These are phyloP conservation scores for Scutellaria galericulata DNA, from an alignment of 257 asterid species.

Conservation along the genomic window DNA sequence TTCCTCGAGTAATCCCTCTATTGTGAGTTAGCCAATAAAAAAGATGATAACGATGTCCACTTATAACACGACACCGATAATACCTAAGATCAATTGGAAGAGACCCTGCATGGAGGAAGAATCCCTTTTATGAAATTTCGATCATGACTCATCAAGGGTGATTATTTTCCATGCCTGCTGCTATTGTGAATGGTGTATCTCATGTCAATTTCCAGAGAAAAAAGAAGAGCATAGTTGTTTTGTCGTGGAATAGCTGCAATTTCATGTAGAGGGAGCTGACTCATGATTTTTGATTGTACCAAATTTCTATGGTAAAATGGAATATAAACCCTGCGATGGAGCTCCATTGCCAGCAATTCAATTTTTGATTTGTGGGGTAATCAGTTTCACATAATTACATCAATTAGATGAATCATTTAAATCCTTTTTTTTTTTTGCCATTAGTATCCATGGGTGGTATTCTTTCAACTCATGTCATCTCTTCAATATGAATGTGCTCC, in stretches of 20 bases:
- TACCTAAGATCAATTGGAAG: conserved; percentile 7
- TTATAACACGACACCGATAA: conserved; percentile 10
- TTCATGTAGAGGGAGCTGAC: conserved; percentile 2
- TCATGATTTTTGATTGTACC: conserved; percentile 22
- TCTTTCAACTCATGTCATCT: no score
- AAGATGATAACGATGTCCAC: conserved; percentile 7
- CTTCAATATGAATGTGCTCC: no score
- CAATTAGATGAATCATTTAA: no score
- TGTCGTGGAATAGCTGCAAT: background rate
- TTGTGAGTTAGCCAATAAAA: conserved; percentile 35
- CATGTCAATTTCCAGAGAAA: background rate
- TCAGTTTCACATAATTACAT: no score
- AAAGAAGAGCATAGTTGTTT: background rate
- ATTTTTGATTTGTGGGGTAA: no score
- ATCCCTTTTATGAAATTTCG: background rate
- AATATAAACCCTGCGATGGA: background rate
- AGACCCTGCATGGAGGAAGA: background rate
- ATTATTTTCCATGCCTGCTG: background rate
- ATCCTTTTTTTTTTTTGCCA: no score
- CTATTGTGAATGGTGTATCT: background rate
- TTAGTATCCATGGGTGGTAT: no score
- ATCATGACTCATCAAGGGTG: background rate
- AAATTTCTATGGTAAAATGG: conserved; percentile 3
- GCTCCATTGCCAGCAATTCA: no score
- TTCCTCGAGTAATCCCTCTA: conserved; percentile 44